These are phyloP conservation scores for Phytophthora fragariaefolia DNA, from an alignment of 352 stramenopile species.

Conservation along the genomic window DNA sequence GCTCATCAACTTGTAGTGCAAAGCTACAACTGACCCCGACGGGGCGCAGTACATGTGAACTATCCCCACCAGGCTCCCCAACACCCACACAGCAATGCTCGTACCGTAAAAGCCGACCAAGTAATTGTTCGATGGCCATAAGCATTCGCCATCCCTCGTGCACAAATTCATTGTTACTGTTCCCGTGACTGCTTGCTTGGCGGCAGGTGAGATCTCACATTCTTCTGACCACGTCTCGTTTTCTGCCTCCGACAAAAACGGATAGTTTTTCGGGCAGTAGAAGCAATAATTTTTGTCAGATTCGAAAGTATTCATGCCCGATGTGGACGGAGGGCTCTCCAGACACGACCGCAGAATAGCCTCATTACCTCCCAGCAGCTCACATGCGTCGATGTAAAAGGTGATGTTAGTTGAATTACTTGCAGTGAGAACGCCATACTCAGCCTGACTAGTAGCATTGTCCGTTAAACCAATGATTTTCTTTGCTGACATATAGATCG, in stretches of 20 bases:
- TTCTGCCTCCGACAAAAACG: background rate
- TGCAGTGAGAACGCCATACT: slow-evolving; percentile 12
- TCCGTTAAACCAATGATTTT: slow-evolving; percentile 19
- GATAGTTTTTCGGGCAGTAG: slow-evolving; percentile 46
- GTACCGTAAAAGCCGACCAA: slow-evolving; percentile 45
- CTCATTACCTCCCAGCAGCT: slow-evolving; percentile 45
- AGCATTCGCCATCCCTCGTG: slow-evolving; percentile 40
- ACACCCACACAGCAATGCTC: slow-evolving; percentile 40
- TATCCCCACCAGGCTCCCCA: slow-evolving; percentile 40
- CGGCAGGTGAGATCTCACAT: slow-evolving; percentile 30
- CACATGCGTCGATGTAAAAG: slow-evolving; percentile 66
- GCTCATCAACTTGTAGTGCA: slow-evolving; percentile 56
- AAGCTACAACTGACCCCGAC: slow-evolving; percentile 39
- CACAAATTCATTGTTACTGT: slow-evolving; percentile 58
- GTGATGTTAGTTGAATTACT: slow-evolving; percentile 37
- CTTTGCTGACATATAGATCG: slow-evolving; percentile 45
- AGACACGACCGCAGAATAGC: slow-evolving; percentile 61
- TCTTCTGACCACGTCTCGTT: slow-evolving; percentile 12
- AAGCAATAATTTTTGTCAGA: slow-evolving; percentile 35
- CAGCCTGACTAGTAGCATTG: slow-evolving; percentile 14
- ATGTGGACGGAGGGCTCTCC: slow-evolving; percentile 6
- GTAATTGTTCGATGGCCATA: slow-evolving; percentile 24
- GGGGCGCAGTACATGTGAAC: slow-evolving; percentile 44
- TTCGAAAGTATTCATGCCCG: background rate
- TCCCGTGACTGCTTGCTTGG: slow-evolving; percentile 38